phyloP scores from a whole-genome alignment of 441 rosid genomes.

The Aquilaria agallochum region DNA sequence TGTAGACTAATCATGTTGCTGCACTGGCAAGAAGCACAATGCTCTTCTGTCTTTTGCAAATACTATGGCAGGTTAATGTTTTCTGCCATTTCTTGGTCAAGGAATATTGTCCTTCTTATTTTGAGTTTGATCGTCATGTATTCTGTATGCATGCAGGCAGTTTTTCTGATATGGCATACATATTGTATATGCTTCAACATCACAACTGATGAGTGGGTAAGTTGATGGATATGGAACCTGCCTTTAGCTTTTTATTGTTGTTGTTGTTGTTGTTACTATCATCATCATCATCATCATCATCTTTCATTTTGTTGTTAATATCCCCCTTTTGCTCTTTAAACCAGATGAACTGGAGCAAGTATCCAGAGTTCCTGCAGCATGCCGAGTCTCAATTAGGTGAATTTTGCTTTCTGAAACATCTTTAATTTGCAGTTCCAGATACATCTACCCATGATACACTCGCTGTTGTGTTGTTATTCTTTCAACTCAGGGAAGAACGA shows the following conservation, averaged over 20 bases:
- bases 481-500: slow-evolving; percentile 28
- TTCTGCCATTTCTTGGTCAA: not conserved
- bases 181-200: slow-evolving; percentile 57
- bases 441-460: not conserved
- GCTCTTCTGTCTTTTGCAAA: slow-evolving; percentile 48
- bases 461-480: slow-evolving; percentile 1
- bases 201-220: slow-evolving; percentile 68
- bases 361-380: slow-evolving; percentile 44
- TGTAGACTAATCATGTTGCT: slow-evolving; percentile 25
- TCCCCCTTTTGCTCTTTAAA: not conserved
- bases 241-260: too few species aligned
- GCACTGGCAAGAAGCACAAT: slow-evolving; percentile 38
- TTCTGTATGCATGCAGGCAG: slow-evolving; percentile 26
- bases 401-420: slow-evolving; percentile 1
- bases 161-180: slow-evolving; percentile 49
- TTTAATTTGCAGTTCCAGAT: not conserved
- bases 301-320: not conserved
- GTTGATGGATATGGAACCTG: slow-evolving; percentile 11
- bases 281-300: not conserved
- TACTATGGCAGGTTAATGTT: slow-evolving; percentile 51
- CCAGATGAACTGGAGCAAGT: slow-evolving; percentile 60
- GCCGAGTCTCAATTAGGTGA: slow-evolving; percentile 37
- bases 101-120: too few species aligned
- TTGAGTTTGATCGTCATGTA: too few species aligned
- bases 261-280: too few species aligned